Base-by-base conservation (phyloP, 202 grass and related monocot species). In the Cymbopogon flexuosus region DNA sequence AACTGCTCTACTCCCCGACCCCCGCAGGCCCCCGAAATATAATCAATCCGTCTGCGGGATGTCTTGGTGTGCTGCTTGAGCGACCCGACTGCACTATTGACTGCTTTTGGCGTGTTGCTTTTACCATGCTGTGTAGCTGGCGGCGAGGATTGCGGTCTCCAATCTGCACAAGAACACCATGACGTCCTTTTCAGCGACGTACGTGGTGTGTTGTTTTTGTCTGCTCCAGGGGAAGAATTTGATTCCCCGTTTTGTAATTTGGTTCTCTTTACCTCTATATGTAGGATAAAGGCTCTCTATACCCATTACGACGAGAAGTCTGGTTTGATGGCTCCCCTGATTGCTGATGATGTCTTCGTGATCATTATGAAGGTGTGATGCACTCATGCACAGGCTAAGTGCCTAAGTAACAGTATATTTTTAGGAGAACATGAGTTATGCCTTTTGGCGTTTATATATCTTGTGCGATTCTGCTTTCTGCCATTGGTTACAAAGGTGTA, bases 151-250 rank as follows among this genome's bases (percentile, higher is more conserved):
- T 43, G 95, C 81, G 1, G 86, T 97, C 21, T 97, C 95, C 5
- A 94, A 97, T 78, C 86, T 97, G 77, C 95, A 97, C 72, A 94
- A 97, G 90, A 94, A 89, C 73, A 97, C 95, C 19, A 78, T 60
- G 66, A 91, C 89, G 60, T 91, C 85, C 56, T 97, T 97, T 84
- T 94, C 95, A 4, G 95, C 92, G 45, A 94, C 95, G 95, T 97
- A 75, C 0, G 82, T 40, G 21, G 1, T 35, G 14, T 8, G 0
- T 54, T 58, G 62, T 37, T 14, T 24, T 78, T 47, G 10, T 61
- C 7, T 4, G 2, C 1, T 30, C 15, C 52, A 51, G 37, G 16
- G 16, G 37, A 30, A 46, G 37, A 65, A 21, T 62, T 68, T 69
- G 49, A 40, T 23, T 39, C 29, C 19, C 69, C 3, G 1, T 6